Conservation (phyloP, 1,284 basidiomycete genomes). For the Taiwanofungus camphoratus region DNA sequence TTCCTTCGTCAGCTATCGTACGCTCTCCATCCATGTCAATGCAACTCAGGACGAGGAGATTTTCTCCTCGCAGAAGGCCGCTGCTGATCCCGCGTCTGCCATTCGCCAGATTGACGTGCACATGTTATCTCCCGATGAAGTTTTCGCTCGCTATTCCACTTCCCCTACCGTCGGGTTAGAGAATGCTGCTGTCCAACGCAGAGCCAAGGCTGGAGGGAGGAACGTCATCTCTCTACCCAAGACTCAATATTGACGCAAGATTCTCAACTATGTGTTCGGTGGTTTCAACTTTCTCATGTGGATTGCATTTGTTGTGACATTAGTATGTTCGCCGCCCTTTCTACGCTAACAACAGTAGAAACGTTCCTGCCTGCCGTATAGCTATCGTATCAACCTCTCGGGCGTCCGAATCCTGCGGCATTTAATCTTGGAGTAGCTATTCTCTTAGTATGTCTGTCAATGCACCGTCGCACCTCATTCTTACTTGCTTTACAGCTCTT, state of each 20-base stretch:
- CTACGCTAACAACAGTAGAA: not conserved
- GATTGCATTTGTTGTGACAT: constrained; percentile 42
- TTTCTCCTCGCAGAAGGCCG: constrained; percentile 8
- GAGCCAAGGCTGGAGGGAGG: constrained; percentile 34
- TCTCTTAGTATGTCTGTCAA: constrained; percentile 41
- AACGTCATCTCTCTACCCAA: constrained; percentile 46
- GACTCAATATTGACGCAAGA: constrained; percentile 42
- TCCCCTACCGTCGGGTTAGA: constrained; percentile 42
- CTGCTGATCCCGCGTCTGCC: constrained; percentile 31
- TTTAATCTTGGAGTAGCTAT: constrained; percentile 45
- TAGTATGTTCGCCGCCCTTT: constrained; percentile 28
- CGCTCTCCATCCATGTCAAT: constrained; percentile 37
- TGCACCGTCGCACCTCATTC: constrained; percentile 39
- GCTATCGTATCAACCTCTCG: constrained; percentile 47
- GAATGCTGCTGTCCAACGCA: constrained; percentile 33
- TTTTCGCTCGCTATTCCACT: constrained; percentile 39
- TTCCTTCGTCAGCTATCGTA: constrained; percentile 32
- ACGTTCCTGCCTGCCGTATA: constrained; percentile 10
- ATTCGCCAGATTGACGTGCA: constrained; percentile 46
- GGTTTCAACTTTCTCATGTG: constrained; percentile 50
- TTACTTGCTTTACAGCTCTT: constrained; percentile 36
- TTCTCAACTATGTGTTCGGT: constrained; percentile 46
- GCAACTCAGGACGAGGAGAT: constrained; percentile 19
- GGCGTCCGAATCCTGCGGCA: constrained; percentile 36
- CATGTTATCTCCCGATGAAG: constrained; percentile 33